Evolutionary conservation across 306 rosid species (phyloP).

Genomic region (Ochetophila trinervis): DNA sequence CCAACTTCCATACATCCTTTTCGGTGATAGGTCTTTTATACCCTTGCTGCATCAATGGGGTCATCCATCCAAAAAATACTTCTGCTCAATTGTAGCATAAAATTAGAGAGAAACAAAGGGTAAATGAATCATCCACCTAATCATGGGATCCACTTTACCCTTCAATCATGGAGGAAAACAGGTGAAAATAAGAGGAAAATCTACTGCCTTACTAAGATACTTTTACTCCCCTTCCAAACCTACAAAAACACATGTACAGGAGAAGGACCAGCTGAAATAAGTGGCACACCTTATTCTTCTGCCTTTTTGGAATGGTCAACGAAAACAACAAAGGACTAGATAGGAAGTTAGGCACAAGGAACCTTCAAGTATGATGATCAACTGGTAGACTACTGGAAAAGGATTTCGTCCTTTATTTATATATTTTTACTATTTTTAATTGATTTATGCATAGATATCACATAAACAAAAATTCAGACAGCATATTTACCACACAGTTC

Average conservation of each 20-base stretch:
- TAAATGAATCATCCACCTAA: neutral
- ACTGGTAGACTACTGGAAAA: neutral
- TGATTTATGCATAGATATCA: neutral
- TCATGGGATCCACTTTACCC: neutral
- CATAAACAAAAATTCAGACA: neutral
- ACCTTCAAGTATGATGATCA: neutral
- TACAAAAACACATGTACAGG: too few species aligned
- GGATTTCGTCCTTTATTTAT: neutral
- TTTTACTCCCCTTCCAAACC: too few species aligned
- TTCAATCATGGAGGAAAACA: neutral
- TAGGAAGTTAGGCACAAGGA: neutral
- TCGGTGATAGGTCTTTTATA: constrained; percentile 68
- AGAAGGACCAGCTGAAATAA: neutral
- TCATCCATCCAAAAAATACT: constrained; percentile 77
- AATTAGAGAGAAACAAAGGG: constrained; percentile 5
- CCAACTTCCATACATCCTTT: constrained; percentile 86
- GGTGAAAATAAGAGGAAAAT: neutral
- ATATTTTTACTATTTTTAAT: neutral
- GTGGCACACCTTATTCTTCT: neutral
- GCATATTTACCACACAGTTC: neutral
- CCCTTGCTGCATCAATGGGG: constrained; percentile 78
- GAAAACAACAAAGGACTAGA: neutral
- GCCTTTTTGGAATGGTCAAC: neutral
- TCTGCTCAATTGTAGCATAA: constrained; percentile 39
- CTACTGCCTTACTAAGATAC: neutral